A percentile compares a stretch with the other conserved stretches of the same genome.
phyloP scores from a whole-genome alignment of 2,329 filamentous ascomycete genomes.

The Neophaeococcomyces aloes region DNA sequence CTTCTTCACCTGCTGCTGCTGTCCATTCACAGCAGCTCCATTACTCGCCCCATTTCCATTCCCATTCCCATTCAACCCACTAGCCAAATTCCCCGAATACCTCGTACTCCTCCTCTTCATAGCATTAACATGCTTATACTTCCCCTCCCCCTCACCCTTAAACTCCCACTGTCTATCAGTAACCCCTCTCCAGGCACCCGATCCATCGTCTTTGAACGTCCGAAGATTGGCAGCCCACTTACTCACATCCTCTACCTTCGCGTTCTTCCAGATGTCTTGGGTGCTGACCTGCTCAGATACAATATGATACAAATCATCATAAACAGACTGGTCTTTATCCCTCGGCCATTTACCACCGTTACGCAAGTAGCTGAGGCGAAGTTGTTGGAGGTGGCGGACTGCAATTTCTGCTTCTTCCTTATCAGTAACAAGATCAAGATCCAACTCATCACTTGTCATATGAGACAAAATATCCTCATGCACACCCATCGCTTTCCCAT shows the following conservation, averaged over 20 bases:
- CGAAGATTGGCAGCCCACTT: background rate
- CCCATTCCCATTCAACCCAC: background rate
- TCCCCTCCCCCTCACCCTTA: background rate
- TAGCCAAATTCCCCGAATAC: background rate
- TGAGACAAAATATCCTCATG: constrained; percentile 3
- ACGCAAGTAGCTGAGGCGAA: background rate
- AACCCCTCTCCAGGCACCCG: constrained; percentile 1
- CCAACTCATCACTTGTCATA: constrained; percentile 3
- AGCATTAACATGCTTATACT: constrained; percentile 2
- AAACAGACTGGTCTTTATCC: background rate
- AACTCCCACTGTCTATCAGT: constrained; percentile 2
- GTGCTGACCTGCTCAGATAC: background rate
- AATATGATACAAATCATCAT: constrained; percentile 1
- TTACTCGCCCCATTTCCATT: background rate
- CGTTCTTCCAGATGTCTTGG: constrained; percentile 1
- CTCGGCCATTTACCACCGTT: constrained; percentile 2
- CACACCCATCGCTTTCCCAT: constrained; percentile 1
- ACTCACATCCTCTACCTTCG: constrained; percentile 1
- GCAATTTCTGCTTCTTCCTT: constrained; percentile 3
- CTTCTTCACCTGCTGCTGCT: background rate
- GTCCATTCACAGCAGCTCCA: background rate
- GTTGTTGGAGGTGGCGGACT: background rate
- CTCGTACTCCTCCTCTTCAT: constrained; percentile 1
- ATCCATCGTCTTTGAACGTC: background rate
- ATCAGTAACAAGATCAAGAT: background rate